Conservation (phyloP, 148 eudicot genomes). For the Oxyria digyna region DNA sequence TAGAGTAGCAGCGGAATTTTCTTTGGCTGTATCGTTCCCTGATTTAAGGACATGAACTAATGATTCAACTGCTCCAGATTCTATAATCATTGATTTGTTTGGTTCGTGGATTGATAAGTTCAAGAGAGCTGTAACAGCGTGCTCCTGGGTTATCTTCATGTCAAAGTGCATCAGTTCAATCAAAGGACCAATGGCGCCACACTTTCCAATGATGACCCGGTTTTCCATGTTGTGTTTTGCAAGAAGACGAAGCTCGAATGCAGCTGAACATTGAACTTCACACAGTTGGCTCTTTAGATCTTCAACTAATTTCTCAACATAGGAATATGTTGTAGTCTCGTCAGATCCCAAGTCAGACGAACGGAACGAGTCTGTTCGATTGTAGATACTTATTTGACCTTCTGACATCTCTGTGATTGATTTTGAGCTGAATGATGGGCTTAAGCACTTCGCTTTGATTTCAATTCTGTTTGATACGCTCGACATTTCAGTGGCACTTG, state of each 20-base stretch:
- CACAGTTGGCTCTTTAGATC: slow-evolving; percentile 37
- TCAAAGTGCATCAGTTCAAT: slow-evolving; percentile 49
- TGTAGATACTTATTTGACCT: slow-evolving; percentile 25
- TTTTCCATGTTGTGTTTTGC: slow-evolving; percentile 70
- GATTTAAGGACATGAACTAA: slow-evolving; percentile 57
- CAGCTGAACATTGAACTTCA: slow-evolving; percentile 46
- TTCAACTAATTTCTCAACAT: slow-evolving; percentile 46
- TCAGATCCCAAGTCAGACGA: slow-evolving; percentile 29
- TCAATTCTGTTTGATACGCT: slow-evolving; percentile 27
- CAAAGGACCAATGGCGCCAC: slow-evolving; percentile 60
- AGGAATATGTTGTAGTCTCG: slow-evolving; percentile 41
- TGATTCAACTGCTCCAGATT: slow-evolving; percentile 63
- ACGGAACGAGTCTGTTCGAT: slow-evolving; percentile 26
- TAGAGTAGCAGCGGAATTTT: slow-evolving; percentile 82
- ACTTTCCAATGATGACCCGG: slow-evolving; percentile 45
- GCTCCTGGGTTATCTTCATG: slow-evolving; percentile 55
- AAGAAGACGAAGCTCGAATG: slow-evolving; percentile 57
- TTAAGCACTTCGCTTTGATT: background rate
- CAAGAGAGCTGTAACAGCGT: slow-evolving; percentile 81
- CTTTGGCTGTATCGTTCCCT: slow-evolving; percentile 65
- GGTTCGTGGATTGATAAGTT: slow-evolving; percentile 71
- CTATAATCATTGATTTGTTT: slow-evolving; percentile 55
- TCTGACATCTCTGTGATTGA: slow-evolving; percentile 25
- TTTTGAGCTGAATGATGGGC: slow-evolving; percentile 26
- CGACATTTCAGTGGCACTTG: slow-evolving; percentile 32